Percentiles rank a stretch among this genome's conserved stretches.
phyloP scores from a whole-genome alignment of 1,284 basidiomycete genomes.

The Cryptococcus wingfieldii region DNA sequence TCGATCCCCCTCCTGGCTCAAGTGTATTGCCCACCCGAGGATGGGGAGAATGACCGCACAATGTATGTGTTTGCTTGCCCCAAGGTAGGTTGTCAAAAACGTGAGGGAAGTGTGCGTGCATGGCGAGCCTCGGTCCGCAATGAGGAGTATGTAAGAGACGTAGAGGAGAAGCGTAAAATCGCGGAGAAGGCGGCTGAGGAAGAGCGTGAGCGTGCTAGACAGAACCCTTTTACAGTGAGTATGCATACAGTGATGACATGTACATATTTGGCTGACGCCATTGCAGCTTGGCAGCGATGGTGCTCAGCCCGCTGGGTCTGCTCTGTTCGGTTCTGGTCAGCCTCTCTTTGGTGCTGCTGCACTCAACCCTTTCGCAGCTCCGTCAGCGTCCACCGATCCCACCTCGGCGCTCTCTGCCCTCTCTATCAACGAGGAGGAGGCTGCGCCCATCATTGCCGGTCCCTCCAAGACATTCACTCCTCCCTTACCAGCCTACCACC shows the following conservation, averaged over 20 bases:
- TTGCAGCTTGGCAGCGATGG: constrained; percentile 4
- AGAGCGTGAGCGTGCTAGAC: constrained; percentile 35
- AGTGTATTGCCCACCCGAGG: constrained; percentile 49
- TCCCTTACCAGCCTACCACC: constrained; percentile 46
- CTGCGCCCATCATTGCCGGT: constrained; percentile 5
- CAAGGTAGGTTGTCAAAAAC: constrained; percentile 37
- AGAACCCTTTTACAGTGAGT: constrained; percentile 47
- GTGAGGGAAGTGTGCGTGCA: constrained; percentile 45
- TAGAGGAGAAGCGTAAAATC: constrained; percentile 33
- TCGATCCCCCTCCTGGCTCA: constrained; percentile 47
- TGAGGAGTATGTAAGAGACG: constrained; percentile 46
- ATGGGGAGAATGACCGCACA: constrained; percentile 48
- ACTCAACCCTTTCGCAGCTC: constrained; percentile 18
- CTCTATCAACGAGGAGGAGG: constrained; percentile 8
- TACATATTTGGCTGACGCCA: not conserved
- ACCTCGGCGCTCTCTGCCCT: constrained; percentile 24
- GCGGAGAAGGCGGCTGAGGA: constrained; percentile 34
- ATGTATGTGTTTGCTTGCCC: constrained; percentile 48
- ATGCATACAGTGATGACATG: not conserved
- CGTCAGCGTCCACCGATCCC: constrained; percentile 3
- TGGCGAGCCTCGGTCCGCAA: constrained; percentile 46
- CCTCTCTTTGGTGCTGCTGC: constrained; percentile 29
- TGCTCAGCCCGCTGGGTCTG: constrained; percentile 11
- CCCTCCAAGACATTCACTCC: constrained; percentile 23
- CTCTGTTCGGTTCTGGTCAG: constrained; percentile 30